Percentiles rank a stretch among this genome's conserved stretches.
phyloP scores from a whole-genome alignment of 805 yeast species.

The Pichia occidentalis region DNA sequence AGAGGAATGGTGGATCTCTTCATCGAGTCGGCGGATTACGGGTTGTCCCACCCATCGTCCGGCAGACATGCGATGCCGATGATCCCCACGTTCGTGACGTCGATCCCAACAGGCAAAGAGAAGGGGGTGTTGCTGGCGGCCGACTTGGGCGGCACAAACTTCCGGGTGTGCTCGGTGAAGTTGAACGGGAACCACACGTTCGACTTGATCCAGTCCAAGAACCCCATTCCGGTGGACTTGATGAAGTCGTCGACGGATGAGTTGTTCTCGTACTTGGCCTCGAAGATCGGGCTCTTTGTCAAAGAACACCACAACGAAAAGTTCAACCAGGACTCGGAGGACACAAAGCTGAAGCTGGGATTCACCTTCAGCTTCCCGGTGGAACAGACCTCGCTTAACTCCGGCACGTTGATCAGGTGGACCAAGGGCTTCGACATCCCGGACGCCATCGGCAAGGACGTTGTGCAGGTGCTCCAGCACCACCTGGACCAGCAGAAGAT shows the following conservation, averaged over 20 bases:
- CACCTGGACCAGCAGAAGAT: conserved; percentile 54
- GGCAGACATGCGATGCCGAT: conserved; percentile 59
- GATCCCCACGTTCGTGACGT: conserved; percentile 90
- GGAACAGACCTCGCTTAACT: conserved; percentile 69
- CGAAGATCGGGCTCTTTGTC: conserved; percentile 60
- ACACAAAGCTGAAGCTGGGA: conserved; percentile 58
- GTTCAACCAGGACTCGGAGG: conserved; percentile 16
- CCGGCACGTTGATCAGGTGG: conserved; percentile 88
- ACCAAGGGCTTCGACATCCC: conserved; percentile 88
- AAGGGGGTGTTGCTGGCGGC: conserved; percentile 81
- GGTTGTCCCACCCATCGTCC: conserved; percentile 38
- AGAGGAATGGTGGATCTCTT: conserved; percentile 48
- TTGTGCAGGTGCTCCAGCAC: conserved; percentile 64
- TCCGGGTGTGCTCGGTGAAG: conserved; percentile 84
- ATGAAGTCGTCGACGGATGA: conserved; percentile 63
- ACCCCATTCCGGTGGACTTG: conserved; percentile 70
- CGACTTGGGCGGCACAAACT: conserved; percentile 94
- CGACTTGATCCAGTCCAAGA: conserved; percentile 66
- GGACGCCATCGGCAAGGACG: conserved; percentile 81
- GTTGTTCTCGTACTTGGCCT: conserved; percentile 70
- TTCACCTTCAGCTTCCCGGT: conserved; percentile 95
- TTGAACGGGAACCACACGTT: conserved; percentile 77
- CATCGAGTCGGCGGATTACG: conserved; percentile 53
- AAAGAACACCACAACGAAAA: conserved; percentile 50
- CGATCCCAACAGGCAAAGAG: conserved; percentile 80